Conservation (phyloP, 495 filamentous ascomycete genomes). For the Umbilicaria muhlenbergii region DNA sequence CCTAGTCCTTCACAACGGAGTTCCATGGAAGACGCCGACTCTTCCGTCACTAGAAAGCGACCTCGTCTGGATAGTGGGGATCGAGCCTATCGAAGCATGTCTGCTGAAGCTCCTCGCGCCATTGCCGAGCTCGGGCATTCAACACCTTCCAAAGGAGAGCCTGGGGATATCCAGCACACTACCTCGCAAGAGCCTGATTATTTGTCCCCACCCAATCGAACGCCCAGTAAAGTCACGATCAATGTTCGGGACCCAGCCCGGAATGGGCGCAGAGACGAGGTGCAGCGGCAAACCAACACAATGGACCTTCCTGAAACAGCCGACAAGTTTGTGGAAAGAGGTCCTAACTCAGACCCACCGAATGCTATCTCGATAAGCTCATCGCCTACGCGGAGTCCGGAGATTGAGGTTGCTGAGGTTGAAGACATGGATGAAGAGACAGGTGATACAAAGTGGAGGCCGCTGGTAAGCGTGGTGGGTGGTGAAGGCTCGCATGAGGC, state of each 20-base stretch:
- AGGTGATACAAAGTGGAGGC: slow-evolving; percentile 27
- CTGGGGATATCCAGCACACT: slow-evolving; percentile 12
- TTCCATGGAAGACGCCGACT: slow-evolving; percentile 40
- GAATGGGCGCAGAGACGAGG: not conserved
- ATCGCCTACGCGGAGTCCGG: slow-evolving; percentile 32
- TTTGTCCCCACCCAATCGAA: slow-evolving; percentile 19
- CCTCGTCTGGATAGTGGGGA: slow-evolving; percentile 45
- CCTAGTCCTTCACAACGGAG: slow-evolving; percentile 22
- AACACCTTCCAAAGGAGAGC: slow-evolving; percentile 11
- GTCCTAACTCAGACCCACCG: slow-evolving; percentile 8
- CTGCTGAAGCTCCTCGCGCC: slow-evolving; percentile 20
- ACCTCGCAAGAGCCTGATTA: slow-evolving; percentile 1
- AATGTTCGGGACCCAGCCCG: slow-evolving; percentile 19
- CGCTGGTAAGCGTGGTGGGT: slow-evolving; percentile 18
- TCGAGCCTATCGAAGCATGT: slow-evolving; percentile 28
- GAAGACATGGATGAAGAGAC: slow-evolving; percentile 38
- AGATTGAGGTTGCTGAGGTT: slow-evolving; percentile 38
- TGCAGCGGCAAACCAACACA: no score
- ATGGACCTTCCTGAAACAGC: no score
- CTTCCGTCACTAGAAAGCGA: slow-evolving; percentile 41
- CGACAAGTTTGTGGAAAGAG: not conserved
- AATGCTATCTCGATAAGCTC: slow-evolving; percentile 31
- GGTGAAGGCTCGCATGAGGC: slow-evolving; percentile 2
- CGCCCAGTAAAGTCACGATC: slow-evolving; percentile 40
- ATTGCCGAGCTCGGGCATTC: slow-evolving; percentile 7